These are phyloP conservation scores for Sarocladium brachiariae DNA, from an alignment of 2,329 filamentous ascomycete species.

Conservation along the genomic window DNA sequence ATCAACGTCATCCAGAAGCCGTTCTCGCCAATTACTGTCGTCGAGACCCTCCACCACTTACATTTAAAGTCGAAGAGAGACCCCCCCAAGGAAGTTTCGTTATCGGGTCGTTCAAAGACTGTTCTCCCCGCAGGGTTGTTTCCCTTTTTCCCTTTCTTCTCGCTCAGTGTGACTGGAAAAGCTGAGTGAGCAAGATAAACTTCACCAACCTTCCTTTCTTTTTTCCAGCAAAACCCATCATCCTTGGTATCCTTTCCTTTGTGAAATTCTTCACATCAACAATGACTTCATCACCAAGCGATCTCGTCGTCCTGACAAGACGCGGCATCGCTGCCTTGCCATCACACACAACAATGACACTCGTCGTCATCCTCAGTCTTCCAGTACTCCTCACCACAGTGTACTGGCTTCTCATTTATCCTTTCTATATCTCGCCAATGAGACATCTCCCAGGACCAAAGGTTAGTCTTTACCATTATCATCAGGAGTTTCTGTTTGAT, in stretches of 20 bases:
- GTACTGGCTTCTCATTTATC: slow-evolving; percentile 35
- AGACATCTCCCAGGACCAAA: slow-evolving; percentile 37
- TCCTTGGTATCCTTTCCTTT: neutral
- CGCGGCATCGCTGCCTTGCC: slow-evolving; percentile 5
- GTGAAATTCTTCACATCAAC: neutral
- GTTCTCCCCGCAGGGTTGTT: no score
- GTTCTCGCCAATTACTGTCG: neutral
- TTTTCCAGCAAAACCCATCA: neutral
- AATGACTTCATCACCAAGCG: neutral
- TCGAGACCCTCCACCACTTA: neutral
- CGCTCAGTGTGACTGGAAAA: slow-evolving; percentile 6
- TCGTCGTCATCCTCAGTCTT: slow-evolving; percentile 9
- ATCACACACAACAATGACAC: slow-evolving; percentile 2
- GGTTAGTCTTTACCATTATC: slow-evolving; percentile 18
- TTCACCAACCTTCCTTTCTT: neutral
- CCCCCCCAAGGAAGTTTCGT: neutral
- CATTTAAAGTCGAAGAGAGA: neutral
- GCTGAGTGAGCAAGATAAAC: slow-evolving; percentile 6
- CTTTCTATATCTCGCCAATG: slow-evolving; percentile 35
- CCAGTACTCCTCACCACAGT: slow-evolving; percentile 17
- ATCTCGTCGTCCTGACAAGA: neutral
- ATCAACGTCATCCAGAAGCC: neutral
- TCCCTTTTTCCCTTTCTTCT: slow-evolving; percentile 3
- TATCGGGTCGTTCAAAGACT: no score
- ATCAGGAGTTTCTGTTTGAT: neutral